A percentile compares a stretch with the other conserved stretches of the same genome.
phyloP scores from a whole-genome alignment of 139 green algal species.

The Micractinium sp. region DNA sequence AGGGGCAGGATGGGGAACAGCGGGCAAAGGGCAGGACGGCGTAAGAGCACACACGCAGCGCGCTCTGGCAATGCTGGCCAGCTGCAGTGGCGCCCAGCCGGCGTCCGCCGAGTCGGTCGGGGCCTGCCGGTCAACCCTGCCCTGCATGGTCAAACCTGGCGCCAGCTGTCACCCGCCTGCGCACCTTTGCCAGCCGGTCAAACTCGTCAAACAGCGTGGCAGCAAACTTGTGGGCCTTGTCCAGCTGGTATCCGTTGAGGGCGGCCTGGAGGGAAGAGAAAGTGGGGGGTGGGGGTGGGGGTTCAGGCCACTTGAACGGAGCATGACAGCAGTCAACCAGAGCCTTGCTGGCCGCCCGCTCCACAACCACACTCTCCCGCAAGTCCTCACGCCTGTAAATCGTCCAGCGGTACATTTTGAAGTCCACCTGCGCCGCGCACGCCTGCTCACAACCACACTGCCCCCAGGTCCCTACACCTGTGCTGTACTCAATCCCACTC shows the following conservation, averaged over 20 bases:
- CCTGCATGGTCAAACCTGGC: too few relatives aligned
- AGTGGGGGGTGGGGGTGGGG: not conserved
- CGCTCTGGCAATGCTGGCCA: too few relatives aligned
- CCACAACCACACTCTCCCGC: too few relatives aligned
- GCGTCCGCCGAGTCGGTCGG: not conserved
- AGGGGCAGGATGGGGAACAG: too few relatives aligned
- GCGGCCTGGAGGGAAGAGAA: not conserved
- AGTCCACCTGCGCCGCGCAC: too few relatives aligned
- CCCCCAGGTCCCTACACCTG: too few relatives aligned
- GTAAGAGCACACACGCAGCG: not conserved
- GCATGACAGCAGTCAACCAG: too few relatives aligned
- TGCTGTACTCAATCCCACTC: not conserved
- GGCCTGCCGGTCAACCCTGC: not conserved
- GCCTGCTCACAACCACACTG: too few relatives aligned
- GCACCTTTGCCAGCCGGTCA: constrained; percentile 70
- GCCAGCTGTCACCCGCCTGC: not conserved
- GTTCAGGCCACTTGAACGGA: too few relatives aligned
- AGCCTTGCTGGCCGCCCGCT: too few relatives aligned
- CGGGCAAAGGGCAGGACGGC: not conserved
- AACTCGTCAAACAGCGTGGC: constrained; percentile 96
- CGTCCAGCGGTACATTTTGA: too few relatives aligned
- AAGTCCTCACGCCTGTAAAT: too few relatives aligned
- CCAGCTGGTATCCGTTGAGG: constrained; percentile 90
- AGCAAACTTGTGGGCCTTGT: constrained; percentile 96
- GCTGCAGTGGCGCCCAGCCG: not conserved